Evolutionary conservation across 148 eudicot genomes (phyloP).

Genomic region (Chenopodium album): DNA sequence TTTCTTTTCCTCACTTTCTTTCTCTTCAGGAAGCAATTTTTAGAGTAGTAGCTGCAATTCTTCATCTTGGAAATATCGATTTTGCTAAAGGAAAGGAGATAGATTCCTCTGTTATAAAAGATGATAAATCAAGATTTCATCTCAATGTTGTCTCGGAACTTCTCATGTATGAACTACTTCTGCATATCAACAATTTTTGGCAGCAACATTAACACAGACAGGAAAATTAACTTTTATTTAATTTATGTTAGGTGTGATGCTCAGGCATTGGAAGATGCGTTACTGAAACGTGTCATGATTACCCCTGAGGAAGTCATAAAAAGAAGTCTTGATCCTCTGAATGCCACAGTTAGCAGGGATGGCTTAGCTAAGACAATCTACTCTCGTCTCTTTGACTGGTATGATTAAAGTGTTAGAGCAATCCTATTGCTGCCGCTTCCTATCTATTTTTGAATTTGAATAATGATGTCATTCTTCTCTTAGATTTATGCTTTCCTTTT

Average conservation of each 20-base stretch:
- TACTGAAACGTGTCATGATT: constrained; percentile 94
- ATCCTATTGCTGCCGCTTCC: background rate
- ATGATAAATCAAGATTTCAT: constrained; percentile 87
- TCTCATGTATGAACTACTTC: constrained; percentile 62
- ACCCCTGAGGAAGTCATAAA: constrained; percentile 99
- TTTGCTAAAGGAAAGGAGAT: constrained; percentile 89
- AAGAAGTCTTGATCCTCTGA: constrained; percentile 91
- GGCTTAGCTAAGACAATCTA: constrained; percentile 95
- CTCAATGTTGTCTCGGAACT: constrained; percentile 83
- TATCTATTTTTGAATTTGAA: background rate
- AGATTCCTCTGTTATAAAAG: constrained; percentile 91
- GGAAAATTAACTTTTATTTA: constrained; percentile 22
- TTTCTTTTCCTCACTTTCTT: constrained; percentile 24
- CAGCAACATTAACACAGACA: background rate
- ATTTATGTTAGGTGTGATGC: constrained; percentile 70
- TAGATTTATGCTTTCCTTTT: constrained; percentile 18
- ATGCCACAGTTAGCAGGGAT: constrained; percentile 92
- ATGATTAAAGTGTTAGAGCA: constrained; percentile 25
- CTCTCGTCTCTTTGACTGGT: constrained; percentile 95
- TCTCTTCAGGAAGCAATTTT: constrained; percentile 88
- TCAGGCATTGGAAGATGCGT: constrained; percentile 85
- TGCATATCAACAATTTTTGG: constrained; percentile 7
- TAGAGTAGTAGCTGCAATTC: constrained; percentile 96
- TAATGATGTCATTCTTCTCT: constrained; percentile 11
- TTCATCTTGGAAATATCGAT: constrained; percentile 93